These are phyloP conservation scores for Cajanus cajan DNA, from an alignment of 306 rosid species.

Conservation along the genomic window DNA sequence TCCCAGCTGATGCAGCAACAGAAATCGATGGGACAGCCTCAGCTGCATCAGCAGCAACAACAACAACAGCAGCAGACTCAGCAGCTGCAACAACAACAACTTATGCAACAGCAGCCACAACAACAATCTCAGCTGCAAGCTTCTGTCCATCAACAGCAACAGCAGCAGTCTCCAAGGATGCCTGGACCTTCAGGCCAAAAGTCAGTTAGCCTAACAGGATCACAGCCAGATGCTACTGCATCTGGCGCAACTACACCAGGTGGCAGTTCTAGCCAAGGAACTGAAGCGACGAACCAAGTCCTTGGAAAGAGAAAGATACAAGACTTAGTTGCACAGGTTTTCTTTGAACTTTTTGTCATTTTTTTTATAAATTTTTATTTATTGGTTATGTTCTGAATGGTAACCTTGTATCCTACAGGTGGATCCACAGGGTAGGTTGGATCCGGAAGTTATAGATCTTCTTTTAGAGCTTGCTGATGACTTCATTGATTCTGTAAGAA, in stretches of 20 bases:
- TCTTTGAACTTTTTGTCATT: not conserved
- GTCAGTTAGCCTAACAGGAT: slow-evolving; percentile 93
- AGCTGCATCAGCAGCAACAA: slow-evolving; percentile 66
- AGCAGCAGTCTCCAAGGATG: slow-evolving; percentile 88
- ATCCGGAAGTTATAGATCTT: slow-evolving; percentile 82
- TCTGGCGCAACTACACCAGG: slow-evolving; percentile 98
- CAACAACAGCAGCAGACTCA: slow-evolving; percentile 43
- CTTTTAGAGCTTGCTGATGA: slow-evolving; percentile 97
- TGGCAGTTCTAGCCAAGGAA: slow-evolving; percentile 99
- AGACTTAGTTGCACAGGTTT: slow-evolving; percentile 95
- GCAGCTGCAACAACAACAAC: slow-evolving; percentile 51
- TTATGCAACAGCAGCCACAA: slow-evolving; percentile 55
- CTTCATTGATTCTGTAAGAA: slow-evolving; percentile 89
- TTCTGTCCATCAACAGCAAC: slow-evolving; percentile 75
- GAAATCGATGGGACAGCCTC: slow-evolving; percentile 69
- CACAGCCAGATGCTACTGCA: slow-evolving; percentile 96
- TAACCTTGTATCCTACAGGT: slow-evolving; percentile 53
- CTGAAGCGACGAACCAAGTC: slow-evolving; percentile 94
- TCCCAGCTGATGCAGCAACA: slow-evolving; percentile 86
- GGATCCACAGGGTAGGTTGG: slow-evolving; percentile 85
- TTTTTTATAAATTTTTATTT: slow-evolving; percentile 1
- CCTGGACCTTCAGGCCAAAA: slow-evolving; percentile 82
- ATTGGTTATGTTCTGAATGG: slow-evolving; percentile 22
- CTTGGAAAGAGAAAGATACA: slow-evolving; percentile 99
- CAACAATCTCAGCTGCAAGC: slow-evolving; percentile 70